These are phyloP conservation scores for Aulographum hederae DNA, from an alignment of 2,329 filamentous ascomycete species.

Conservation along the genomic window DNA sequence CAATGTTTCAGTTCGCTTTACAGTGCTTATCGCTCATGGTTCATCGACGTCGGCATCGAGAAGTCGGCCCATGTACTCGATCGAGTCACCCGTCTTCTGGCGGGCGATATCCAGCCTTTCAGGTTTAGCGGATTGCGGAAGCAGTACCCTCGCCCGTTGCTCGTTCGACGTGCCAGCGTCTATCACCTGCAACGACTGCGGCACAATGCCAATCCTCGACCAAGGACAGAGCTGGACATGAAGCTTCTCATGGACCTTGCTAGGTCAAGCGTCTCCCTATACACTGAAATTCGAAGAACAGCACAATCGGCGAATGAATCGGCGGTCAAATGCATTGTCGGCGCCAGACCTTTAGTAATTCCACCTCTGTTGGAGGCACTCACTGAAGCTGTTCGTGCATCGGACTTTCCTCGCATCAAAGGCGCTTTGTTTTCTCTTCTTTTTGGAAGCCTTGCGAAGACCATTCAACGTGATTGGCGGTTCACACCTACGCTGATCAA, in stretches of 20 bases:
- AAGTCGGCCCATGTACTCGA: slow-evolving; percentile 86
- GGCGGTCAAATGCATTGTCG: slow-evolving; percentile 78
- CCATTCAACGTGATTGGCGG: slow-evolving; percentile 80
- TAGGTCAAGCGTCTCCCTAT: slow-evolving; percentile 74
- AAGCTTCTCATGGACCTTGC: slow-evolving; percentile 69
- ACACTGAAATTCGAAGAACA: slow-evolving; percentile 88
- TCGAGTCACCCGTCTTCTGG: slow-evolving; percentile 65
- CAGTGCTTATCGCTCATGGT: slow-evolving; percentile 86
- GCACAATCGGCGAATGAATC: slow-evolving; percentile 87
- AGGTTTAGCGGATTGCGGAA: slow-evolving; percentile 88
- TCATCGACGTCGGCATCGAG: slow-evolving; percentile 93
- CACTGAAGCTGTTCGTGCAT: slow-evolving; percentile 56
- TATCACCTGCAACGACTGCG: slow-evolving; percentile 90
- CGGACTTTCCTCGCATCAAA: slow-evolving; percentile 84
- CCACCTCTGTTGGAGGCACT: slow-evolving; percentile 69
- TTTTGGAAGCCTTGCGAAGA: slow-evolving; percentile 76
- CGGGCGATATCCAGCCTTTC: slow-evolving; percentile 76
- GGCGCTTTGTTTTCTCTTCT: slow-evolving; percentile 82
- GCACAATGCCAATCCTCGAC: slow-evolving; percentile 76
- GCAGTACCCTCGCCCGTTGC: slow-evolving; percentile 76
- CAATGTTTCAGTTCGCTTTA: slow-evolving; percentile 88
- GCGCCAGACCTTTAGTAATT: slow-evolving; percentile 74
- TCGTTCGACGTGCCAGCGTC: slow-evolving; percentile 81
- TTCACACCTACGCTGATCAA: slow-evolving; percentile 82
- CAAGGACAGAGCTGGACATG: slow-evolving; percentile 82